These are phyloP conservation scores for Russula lepida DNA, from an alignment of 768 basidiomycete species.

Conservation along the genomic window DNA sequence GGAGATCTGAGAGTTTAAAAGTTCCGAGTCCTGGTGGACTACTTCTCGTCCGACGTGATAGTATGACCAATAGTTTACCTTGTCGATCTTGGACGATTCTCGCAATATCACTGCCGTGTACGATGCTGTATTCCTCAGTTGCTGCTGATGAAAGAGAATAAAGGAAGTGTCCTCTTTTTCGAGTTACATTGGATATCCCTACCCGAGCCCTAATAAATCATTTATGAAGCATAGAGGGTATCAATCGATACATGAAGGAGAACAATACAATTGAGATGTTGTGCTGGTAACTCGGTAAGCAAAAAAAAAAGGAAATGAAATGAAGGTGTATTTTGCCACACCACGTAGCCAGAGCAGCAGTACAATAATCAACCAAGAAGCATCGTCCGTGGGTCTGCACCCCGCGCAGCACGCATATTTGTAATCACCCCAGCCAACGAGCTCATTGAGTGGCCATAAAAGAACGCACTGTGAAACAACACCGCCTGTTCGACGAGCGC, in stretches of 20 bases:
- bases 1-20: too few species aligned
- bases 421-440: slow-evolving; percentile 34
- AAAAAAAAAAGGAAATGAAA: not conserved
- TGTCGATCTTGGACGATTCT: too few species aligned
- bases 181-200: not conserved
- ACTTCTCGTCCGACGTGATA: too few species aligned
- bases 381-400: slow-evolving; percentile 31
- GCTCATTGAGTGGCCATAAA: slow-evolving; percentile 33
- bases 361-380: too few species aligned
- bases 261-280: too few species aligned
- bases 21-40: too few species aligned
- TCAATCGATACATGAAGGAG: not conserved
- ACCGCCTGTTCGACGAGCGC: slow-evolving; percentile 37
- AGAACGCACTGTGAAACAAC: slow-evolving; percentile 30
- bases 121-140: too few species aligned
- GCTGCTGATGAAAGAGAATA: not conserved
- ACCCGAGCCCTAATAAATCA: not conserved
- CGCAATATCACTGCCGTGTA: too few species aligned
- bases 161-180: not conserved
- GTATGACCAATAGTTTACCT: too few species aligned
- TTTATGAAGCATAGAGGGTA: not conserved
- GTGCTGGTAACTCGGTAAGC: not conserved
- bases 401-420: slow-evolving; percentile 32
- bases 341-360: too few species aligned
- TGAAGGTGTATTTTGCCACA: not conserved